These are phyloP conservation scores for Coniochaeta prunicola DNA, from an alignment of 2,329 filamentous ascomycete genomes.

Conservation along the genomic window DNA sequence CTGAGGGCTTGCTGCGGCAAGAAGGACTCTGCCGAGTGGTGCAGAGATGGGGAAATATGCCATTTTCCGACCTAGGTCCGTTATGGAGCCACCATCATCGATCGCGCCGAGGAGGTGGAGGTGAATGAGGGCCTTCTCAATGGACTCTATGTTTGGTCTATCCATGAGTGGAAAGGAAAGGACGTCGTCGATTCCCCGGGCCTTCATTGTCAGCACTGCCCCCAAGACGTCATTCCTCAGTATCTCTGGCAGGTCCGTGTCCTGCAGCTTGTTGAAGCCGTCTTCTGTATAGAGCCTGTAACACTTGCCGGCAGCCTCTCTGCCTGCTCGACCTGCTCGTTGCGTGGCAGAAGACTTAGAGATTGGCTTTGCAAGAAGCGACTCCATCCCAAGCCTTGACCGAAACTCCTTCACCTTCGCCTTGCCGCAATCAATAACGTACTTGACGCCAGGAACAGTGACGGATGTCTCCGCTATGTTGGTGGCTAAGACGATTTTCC, in stretches of 20 bases:
- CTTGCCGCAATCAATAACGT: constrained; percentile 88
- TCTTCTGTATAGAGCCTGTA: constrained; percentile 81
- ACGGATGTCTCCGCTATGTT: constrained; percentile 99
- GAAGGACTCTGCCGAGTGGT: constrained; percentile 70
- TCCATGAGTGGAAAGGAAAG: constrained; percentile 81
- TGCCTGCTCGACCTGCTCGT: constrained; percentile 81
- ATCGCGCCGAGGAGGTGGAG: constrained; percentile 74
- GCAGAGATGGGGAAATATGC: constrained; percentile 78
- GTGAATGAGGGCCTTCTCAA: constrained; percentile 76
- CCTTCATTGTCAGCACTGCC: constrained; percentile 88
- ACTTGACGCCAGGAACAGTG: constrained; percentile 86
- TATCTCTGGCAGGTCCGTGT: constrained; percentile 80
- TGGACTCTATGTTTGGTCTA: constrained; percentile 64
- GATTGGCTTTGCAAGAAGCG: constrained; percentile 81
- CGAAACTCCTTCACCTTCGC: constrained; percentile 92
- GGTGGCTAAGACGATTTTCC: constrained; percentile 87
- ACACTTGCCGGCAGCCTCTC: constrained; percentile 86
- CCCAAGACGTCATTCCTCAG: constrained; percentile 81
- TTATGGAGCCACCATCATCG: constrained; percentile 65
- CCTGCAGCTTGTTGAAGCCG: constrained; percentile 61
- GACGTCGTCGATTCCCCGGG: constrained; percentile 76
- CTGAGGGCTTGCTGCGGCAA: constrained; percentile 67
- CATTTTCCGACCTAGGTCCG: constrained; percentile 65
- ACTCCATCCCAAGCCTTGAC: constrained; percentile 77
- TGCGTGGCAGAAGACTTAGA: constrained; percentile 92